A percentile compares a stretch with the other conserved stretches of the same genome.
Conservation (phyloP, 2,329 filamentous ascomycete genomes). For the Penicillium sp. region DNA sequence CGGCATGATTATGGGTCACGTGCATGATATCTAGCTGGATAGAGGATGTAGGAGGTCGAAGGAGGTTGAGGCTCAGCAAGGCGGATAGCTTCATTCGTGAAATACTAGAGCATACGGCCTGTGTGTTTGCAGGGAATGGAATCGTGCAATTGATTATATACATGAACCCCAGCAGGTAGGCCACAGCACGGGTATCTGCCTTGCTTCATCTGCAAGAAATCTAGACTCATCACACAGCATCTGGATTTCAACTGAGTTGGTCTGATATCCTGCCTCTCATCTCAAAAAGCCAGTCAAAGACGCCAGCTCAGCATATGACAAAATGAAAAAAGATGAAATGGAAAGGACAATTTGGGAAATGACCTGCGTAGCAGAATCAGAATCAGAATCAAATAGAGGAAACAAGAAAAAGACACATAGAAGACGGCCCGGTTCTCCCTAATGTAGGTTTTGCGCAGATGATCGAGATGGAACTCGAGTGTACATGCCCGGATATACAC, state of each 20-base stretch:
- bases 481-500: conserved; percentile 6
- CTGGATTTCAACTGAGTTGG: neutral
- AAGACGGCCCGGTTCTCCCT: conserved; percentile 14
- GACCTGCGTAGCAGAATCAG: conserved; percentile 1
- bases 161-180: neutral
- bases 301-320: conserved; percentile 3
- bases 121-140: neutral
- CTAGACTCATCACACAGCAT: neutral
- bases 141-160: conserved; percentile 1
- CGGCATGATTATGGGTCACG: neutral
- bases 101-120: no score
- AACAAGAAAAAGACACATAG: conserved; percentile 7
- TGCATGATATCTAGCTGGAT: neutral
- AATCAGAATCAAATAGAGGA: neutral
- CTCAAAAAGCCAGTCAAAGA: neutral
- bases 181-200: neutral
- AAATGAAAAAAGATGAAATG: neutral
- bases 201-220: neutral
- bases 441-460: conserved; percentile 9
- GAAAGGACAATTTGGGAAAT: neutral
- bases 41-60: neutral
- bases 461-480: conserved; percentile 4
- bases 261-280: neutral
- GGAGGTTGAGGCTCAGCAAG: neutral
- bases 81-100: neutral